Base-by-base conservation (phyloP, 129 eudicot genomes). In the Flaveria trinervia region DNA sequence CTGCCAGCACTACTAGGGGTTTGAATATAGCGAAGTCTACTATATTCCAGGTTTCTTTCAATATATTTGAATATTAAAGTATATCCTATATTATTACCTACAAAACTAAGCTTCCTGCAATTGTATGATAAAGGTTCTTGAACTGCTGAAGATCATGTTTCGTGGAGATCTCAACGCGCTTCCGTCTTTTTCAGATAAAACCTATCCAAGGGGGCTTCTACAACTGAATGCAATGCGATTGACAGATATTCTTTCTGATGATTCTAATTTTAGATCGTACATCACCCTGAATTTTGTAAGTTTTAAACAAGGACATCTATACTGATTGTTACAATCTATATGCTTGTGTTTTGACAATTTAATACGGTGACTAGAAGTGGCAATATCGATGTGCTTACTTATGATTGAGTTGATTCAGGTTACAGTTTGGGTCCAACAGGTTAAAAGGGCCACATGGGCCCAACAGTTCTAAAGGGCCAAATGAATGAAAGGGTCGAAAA, bases 161-260 rank as follows among this genome's bases (percentile, higher is more conserved):
- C 83, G 77, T 71, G 83, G 89, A 80, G 86, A 85, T 82, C 70
- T 73, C 51, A 84, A 82, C 69, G 85, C 75, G 77, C 75, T 65
- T 28, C 69, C 74, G 20, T 77, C 85, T 61, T 68, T 75, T 65
- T 75, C 83, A 9, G 88, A 85, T 65, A 84, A 82, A 84, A 73
- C 72, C 18, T 82, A 85, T 66, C 96, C 93, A 50, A 89, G 70
- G 78, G 99, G 97, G 73, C 88, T 86, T 71, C 79, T 95, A 84
- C 95, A 91, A 80, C 95, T 95, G 68, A 95, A 89, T 77, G 96
- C 97, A 73, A 82, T 95, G 89, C 97, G 97, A 20, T 78, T 92
- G 75, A 85, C 87, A 5, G 99, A 95, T 68, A 84, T 95, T 78
- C 87, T 95, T 77, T 95, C 97, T 41, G 99, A 95, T 85, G 99